Conservation (phyloP, 2,329 filamentous ascomycete genomes). For the Phaeosphaeria sp. region DNA sequence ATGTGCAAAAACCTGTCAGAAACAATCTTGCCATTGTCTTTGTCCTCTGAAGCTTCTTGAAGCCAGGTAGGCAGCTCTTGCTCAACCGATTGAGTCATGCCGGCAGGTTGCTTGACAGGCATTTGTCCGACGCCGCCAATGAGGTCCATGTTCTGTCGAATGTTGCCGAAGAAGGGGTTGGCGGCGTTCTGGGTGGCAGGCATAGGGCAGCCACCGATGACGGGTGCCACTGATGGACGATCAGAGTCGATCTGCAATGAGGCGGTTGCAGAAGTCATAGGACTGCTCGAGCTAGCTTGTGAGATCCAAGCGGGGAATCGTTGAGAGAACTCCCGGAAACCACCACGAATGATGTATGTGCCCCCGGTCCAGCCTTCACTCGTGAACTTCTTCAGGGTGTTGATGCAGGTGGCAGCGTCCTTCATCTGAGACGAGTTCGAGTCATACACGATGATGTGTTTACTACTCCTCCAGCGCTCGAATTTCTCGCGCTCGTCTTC, state of each 20-base stretch:
- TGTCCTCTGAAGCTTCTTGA: slow-evolving; percentile 67
- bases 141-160: slow-evolving; percentile 94
- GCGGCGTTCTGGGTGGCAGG: slow-evolving; percentile 71
- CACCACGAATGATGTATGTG: slow-evolving; percentile 78
- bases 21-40: slow-evolving; percentile 79
- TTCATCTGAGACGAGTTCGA: slow-evolving; percentile 76
- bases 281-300: slow-evolving; percentile 47
- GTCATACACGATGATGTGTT: slow-evolving; percentile 88
- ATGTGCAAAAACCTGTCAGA: slow-evolving; percentile 84
- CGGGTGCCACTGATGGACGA: slow-evolving; percentile 68
- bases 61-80: slow-evolving; percentile 78
- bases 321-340: slow-evolving; percentile 76
- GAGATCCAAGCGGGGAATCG: slow-evolving; percentile 68
- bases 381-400: slow-evolving; percentile 92
- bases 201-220: slow-evolving; percentile 89
- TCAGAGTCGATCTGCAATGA: slow-evolving; percentile 31
- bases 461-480: slow-evolving; percentile 74
- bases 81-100: slow-evolving; percentile 56
- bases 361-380: slow-evolving; percentile 80
- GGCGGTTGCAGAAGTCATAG: slow-evolving; percentile 27
- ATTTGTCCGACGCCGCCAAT: slow-evolving; percentile 90
- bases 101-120: slow-evolving; percentile 64
- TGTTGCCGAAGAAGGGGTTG: slow-evolving; percentile 95
- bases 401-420: slow-evolving; percentile 80
- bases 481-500: slow-evolving; percentile 75